Conservation (phyloP, 2,329 filamentous ascomycete genomes). For the Amylocarpus encephaloides region DNA sequence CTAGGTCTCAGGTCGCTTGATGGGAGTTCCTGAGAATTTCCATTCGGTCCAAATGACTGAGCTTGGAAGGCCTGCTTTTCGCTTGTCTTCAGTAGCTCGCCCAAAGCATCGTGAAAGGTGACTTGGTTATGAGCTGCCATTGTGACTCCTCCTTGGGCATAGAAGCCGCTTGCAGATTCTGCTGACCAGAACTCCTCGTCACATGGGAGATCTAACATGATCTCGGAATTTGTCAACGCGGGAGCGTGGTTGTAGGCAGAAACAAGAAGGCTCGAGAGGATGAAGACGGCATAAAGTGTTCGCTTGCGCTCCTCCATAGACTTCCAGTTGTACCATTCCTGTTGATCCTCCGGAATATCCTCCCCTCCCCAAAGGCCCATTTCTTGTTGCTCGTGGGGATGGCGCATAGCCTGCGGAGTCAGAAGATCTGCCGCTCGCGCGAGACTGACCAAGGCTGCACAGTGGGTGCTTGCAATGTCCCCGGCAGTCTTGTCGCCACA, state of each 20-base stretch:
- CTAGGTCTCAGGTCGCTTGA: slow-evolving; percentile 69
- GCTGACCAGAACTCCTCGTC: slow-evolving; percentile 88
- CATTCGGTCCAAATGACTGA: slow-evolving; percentile 40
- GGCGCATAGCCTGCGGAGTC: slow-evolving; percentile 34
- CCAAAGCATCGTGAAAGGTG: slow-evolving; percentile 77
- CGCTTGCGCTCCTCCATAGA: slow-evolving; percentile 83
- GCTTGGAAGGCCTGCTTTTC: slow-evolving; percentile 42
- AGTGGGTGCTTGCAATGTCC: slow-evolving; percentile 89
- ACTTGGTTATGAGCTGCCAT: slow-evolving; percentile 64
- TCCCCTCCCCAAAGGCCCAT: slow-evolving; percentile 6
- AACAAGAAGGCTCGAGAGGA: slow-evolving; percentile 83
- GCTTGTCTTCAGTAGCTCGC: slow-evolving; percentile 72
- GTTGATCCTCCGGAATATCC: slow-evolving; percentile 49
- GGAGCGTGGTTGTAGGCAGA: slow-evolving; percentile 91
- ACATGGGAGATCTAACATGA: slow-evolving; percentile 80
- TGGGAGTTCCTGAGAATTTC: slow-evolving; percentile 43
- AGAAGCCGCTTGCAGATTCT: slow-evolving; percentile 76
- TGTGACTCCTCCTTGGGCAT: slow-evolving; percentile 65
- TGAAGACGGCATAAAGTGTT: slow-evolving; percentile 85
- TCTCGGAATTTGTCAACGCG: slow-evolving; percentile 88
- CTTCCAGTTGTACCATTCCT: slow-evolving; percentile 90
- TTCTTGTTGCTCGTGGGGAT: slow-evolving; percentile 32
- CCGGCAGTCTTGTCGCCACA: slow-evolving; percentile 86
- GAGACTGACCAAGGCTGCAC: slow-evolving; percentile 82
- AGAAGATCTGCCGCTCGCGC: slow-evolving; percentile 81